Conservation (phyloP, 768 basidiomycete species). For the Termitomyces sp. region DNA sequence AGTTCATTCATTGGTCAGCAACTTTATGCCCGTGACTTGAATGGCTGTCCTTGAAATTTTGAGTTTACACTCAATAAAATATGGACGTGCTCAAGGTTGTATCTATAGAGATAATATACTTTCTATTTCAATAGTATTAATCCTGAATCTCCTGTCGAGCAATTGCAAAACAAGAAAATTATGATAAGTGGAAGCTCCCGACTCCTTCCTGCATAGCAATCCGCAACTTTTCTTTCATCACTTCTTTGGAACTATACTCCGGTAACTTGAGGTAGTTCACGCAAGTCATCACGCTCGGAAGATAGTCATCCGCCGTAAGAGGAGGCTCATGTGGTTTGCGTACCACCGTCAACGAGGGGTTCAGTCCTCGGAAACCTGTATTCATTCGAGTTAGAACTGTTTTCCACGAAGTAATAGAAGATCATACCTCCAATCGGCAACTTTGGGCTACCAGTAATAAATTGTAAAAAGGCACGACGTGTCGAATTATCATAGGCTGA, state of each 20-base stretch:
- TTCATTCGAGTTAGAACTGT: not conserved
- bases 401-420: not conserved
- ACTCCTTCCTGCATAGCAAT: slow-evolving; percentile 91
- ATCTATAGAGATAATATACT: not conserved
- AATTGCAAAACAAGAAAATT: slow-evolving; percentile 24
- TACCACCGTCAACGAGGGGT: slow-evolving; percentile 93
- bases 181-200: slow-evolving; percentile 97
- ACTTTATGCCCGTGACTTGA: not conserved
- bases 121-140: slow-evolving; percentile 2
- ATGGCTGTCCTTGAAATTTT: too few species aligned
- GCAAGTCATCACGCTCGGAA: slow-evolving; percentile 99
- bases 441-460: slow-evolving; percentile 97
- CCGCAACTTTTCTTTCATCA: slow-evolving; percentile 80
- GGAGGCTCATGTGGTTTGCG: slow-evolving; percentile 95
- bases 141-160: slow-evolving; percentile 1
- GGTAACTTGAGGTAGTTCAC: slow-evolving; percentile 96
- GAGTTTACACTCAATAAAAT: too few species aligned
- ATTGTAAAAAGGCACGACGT: slow-evolving; percentile 89
- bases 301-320: slow-evolving; percentile 87
- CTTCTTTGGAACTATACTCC: slow-evolving; percentile 85
- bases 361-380: slow-evolving; percentile 89
- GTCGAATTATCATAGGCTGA: slow-evolving; percentile 67
- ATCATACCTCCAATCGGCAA: slow-evolving; percentile 88
- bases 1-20: slow-evolving; percentile 12
- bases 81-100: not conserved